Conservation (phyloP, 768 basidiomycete genomes). For the Trametes sanguinea region DNA sequence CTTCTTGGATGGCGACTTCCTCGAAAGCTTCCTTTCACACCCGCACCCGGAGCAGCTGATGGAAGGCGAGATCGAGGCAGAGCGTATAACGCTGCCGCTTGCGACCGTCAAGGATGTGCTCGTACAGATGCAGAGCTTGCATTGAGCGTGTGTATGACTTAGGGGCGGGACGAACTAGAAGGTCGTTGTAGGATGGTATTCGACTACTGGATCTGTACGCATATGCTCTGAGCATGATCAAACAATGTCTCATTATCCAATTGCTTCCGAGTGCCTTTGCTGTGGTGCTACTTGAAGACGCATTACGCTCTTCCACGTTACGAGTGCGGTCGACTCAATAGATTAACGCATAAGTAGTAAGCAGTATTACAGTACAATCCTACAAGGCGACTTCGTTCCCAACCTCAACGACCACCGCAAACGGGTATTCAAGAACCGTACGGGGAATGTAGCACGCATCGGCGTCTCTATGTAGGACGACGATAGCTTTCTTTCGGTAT, state of each 20-base stretch:
- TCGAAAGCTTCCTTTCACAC: conserved; percentile 63
- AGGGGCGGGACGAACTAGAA: background rate
- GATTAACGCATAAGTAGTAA: too few species aligned
- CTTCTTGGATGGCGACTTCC: conserved; percentile 87
- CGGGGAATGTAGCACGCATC: background rate
- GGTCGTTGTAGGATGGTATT: background rate
- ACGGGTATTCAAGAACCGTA: too few species aligned
- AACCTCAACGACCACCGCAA: too few species aligned
- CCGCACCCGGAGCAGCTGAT: conserved; percentile 51
- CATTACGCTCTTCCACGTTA: too few species aligned
- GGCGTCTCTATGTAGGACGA: background rate
- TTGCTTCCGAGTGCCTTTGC: too few species aligned
- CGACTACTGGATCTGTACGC: background rate
- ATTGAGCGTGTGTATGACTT: conserved; percentile 32
- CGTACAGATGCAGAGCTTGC: conserved; percentile 46
- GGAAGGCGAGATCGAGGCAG: conserved; percentile 58
- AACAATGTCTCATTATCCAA: background rate
- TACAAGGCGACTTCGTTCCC: too few species aligned
- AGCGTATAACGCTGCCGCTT: conserved; percentile 50
- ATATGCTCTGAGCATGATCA: background rate
- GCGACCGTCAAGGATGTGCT: conserved; percentile 43
- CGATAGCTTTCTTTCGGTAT: background rate
- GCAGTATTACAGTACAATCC: too few species aligned
- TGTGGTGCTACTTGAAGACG: too few species aligned
- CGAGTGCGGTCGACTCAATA: too few species aligned